Evolutionary conservation across 306 rosid species (phyloP), one percentile per base, ranked within the genome.

Genomic region (Heteromeles arbutifolia): DNA sequence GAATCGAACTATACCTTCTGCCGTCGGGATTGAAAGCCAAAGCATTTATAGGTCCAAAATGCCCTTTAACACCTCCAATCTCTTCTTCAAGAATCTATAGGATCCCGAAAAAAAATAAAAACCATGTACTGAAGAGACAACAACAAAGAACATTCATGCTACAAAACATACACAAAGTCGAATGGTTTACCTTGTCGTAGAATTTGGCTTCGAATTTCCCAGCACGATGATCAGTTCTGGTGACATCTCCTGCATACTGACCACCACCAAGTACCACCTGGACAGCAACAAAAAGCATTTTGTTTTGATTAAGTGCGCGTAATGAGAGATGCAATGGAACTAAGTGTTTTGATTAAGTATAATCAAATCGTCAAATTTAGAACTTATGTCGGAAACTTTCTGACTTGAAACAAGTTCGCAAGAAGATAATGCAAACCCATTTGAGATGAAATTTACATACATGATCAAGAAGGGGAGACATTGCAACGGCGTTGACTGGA

Each of bases 241-340:
- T 92, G 67, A 95, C 99, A 76, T 84, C 45, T 18, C 93, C 82
- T 65, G 97, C 99, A 77, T 92, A 97, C 84, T 95, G 99, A 82
- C 99, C 99, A 88, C 99, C 99, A 82, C 97, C 99, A 79, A 95
- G 77, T 39, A 95, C 97, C 75, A 95, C 97, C 98, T 95, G 52
- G 14, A 64, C 65, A 79, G 28, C 81, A 32, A 68, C 48, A 72
- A 12, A 48, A 25, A 4, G 21, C 58, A 39, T 32, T 9, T 77
- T 54, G 21, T 32, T 45, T 14, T 25, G 15, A 64, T 1, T 10
- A 67, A 68, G 45, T 8, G 5, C 5, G 37, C 48, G 22, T 4
- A 39, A 11, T 12, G 71, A 34, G 76, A 73, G 26, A 24, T 57
- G 37, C 24, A 5, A 72, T 17, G 11, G 3, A 29, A 17, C 7